A percentile compares a stretch with the other conserved stretches of the same genome.
phyloP scores from a whole-genome alignment of 306 rosid genomes.

The Lotus japonicus region DNA sequence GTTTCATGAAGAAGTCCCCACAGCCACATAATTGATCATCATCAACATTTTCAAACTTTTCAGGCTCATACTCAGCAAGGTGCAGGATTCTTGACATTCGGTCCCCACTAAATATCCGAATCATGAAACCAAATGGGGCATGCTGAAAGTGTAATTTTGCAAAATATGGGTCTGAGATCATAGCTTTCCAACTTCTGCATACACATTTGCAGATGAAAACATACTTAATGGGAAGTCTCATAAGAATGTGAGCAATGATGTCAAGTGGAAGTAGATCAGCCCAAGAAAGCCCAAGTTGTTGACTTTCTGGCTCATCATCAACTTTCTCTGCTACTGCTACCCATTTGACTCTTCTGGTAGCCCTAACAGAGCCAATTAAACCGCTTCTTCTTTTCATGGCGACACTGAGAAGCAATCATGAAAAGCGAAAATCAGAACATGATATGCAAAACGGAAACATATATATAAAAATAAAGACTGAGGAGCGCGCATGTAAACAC shows the following conservation, averaged over 20 bases:
- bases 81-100: slow-evolving; percentile 16
- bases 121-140: background rate
- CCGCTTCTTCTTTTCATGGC: background rate
- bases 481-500: too few species aligned
- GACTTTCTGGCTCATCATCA: background rate
- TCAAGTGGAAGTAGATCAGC: background rate
- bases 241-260: background rate
- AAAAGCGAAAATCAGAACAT: too few species aligned
- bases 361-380: background rate
- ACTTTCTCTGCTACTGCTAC: background rate
- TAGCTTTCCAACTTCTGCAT: slow-evolving; percentile 15
- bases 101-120: too few species aligned
- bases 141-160: background rate
- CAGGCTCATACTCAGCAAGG: slow-evolving; percentile 17
- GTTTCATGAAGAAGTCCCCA: background rate
- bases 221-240: background rate
- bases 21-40: background rate
- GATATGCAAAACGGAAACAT: too few species aligned
- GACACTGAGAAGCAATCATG: too few species aligned
- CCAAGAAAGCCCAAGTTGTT: background rate
- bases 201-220: slow-evolving; percentile 20
- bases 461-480: too few species aligned
- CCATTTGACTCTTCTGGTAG: background rate
- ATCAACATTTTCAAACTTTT: background rate
- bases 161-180: background rate